Evolutionary conservation across 2,329 filamentous ascomycete species (phyloP), one percentile per base, ranked within the genome.

Genomic region (Cercospora sojina): DNA sequence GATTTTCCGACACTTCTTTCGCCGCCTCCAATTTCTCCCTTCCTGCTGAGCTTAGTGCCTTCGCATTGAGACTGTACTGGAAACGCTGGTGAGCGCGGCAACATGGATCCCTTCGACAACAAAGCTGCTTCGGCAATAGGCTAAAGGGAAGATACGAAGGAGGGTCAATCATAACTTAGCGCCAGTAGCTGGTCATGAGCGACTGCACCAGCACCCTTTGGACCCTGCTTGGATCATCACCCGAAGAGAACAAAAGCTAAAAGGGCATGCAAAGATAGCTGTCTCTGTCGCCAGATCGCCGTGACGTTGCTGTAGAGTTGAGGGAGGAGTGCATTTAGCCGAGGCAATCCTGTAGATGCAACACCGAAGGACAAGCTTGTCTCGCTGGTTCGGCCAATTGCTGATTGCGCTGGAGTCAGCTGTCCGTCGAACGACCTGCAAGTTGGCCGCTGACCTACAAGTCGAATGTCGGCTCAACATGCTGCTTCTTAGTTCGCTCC

Each of bases 221-320:
- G 43, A 12, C 43, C n/a, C 41, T 47, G n/a, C 18, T 20, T 18
- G 8, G 41, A 47, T 20, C 41, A 20, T 47, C n/a, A 5, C 41
- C 18, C 20, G 41, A 9, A 47, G 18, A 47, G n/a, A 47, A 10
- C 41, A 20, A 47, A 47, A 20, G n/a, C 41, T 20, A 47, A 20
- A 20, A 12, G 9, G 18, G 41, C 41, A 12, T 47, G 20, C 20
- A 18, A 10, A 20, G 43, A 49, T 49, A 12, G 18, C 43, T 23
- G 9, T 49, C 18, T 23, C 2, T 23, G 18, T 23, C 20, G 43
- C 43, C 23, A 31, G 51, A 55, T 55, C 51, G 51, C 51, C 51
- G n/a, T 55, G 51, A 55, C 47, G 51, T 51, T 57, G 29, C 16
- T 43, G 9, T 63, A 51, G 35, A 55, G 47, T 56, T 31, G 27